These are phyloP conservation scores for Heritiera fomes DNA, from an alignment of 345 rosid genomes.

Conservation along the genomic window DNA sequence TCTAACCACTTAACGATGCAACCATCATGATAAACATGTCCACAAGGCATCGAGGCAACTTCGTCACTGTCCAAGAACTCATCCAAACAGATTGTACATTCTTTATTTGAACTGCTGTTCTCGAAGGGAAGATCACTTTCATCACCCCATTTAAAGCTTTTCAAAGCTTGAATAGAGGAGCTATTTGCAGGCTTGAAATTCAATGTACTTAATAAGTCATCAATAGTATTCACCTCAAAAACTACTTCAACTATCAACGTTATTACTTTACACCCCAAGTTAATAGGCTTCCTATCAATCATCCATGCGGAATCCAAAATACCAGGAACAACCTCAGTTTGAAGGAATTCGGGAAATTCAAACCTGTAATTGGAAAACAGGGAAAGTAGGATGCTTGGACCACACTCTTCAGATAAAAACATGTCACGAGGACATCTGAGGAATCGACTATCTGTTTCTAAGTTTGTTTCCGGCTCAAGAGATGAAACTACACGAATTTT, in stretches of 20 bases:
- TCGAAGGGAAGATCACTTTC: not conserved
- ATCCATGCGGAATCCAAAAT: not conserved
- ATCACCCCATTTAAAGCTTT: not conserved
- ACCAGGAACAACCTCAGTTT: not conserved
- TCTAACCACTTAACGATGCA: constrained; percentile 5
- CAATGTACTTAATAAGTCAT: not conserved
- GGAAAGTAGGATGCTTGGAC: not conserved
- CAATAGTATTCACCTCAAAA: not conserved
- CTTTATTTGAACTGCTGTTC: not conserved
- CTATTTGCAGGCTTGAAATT: constrained; percentile 8
- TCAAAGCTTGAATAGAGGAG: not conserved
- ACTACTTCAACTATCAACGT: not conserved
- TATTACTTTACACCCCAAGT: not conserved
- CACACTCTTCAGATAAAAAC: not conserved
- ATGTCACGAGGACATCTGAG: not conserved
- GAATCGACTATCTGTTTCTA: not conserved
- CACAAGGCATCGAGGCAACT: constrained; percentile 10
- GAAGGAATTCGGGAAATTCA: not conserved
- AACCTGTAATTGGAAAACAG: not conserved
- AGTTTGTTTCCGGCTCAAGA: not conserved
- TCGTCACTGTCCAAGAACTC: not conserved
- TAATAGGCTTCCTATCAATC: not conserved
- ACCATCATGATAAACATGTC: constrained; percentile 1
- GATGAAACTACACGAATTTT: too few relatives aligned
- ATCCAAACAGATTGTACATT: constrained; percentile 4